Percentiles rank a stretch among this genome's conserved stretches.
phyloP scores from a whole-genome alignment of 2,329 filamentous ascomycete genomes.

The Fusarium dimerum region DNA sequence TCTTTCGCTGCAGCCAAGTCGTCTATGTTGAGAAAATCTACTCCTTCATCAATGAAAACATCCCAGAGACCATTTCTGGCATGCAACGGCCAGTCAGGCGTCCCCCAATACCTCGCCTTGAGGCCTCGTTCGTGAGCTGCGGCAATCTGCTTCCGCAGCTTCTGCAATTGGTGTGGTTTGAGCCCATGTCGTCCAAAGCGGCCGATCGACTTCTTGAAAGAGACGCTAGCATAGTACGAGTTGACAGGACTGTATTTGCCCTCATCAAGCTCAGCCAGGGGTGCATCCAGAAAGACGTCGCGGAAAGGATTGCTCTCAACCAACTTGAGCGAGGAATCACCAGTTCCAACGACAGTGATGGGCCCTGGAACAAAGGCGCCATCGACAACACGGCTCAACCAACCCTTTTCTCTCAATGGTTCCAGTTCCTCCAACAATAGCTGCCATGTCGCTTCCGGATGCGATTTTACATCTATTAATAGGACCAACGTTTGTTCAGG shows the following conservation, averaged over 20 bases:
- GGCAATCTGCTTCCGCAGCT: slow-evolving; percentile 46
- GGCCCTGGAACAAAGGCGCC: slow-evolving; percentile 53
- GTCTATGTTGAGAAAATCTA: slow-evolving; percentile 64
- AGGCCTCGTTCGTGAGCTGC: slow-evolving; percentile 56
- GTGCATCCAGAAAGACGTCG: slow-evolving; percentile 69
- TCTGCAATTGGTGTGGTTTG: slow-evolving; percentile 43
- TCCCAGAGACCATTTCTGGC: slow-evolving; percentile 59
- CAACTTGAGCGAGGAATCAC: slow-evolving; percentile 37
- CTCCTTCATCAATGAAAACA: slow-evolving; percentile 54
- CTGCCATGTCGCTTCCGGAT: slow-evolving; percentile 24
- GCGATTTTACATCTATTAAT: slow-evolving; percentile 69
- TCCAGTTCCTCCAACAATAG: slow-evolving; percentile 43
- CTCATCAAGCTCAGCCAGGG: slow-evolving; percentile 45
- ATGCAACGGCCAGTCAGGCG: slow-evolving; percentile 57
- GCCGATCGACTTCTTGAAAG: slow-evolving; percentile 57
- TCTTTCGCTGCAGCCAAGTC: slow-evolving; percentile 47
- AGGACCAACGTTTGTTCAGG: slow-evolving; percentile 59
- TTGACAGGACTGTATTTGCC: slow-evolving; percentile 52
- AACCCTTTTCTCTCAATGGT: slow-evolving; percentile 60
- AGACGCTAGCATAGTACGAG: slow-evolving; percentile 66
- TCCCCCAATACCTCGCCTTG: slow-evolving; percentile 61
- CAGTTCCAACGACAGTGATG: slow-evolving; percentile 70
- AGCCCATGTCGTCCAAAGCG: slow-evolving; percentile 47
- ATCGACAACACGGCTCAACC: slow-evolving; percentile 55
- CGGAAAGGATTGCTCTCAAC: slow-evolving; percentile 34